A percentile compares a stretch with the other conserved stretches of the same genome.
These are phyloP conservation scores for Triticum aestivum DNA, from an alignment of 176 grass and related monocot species.

Conservation along the genomic window DNA sequence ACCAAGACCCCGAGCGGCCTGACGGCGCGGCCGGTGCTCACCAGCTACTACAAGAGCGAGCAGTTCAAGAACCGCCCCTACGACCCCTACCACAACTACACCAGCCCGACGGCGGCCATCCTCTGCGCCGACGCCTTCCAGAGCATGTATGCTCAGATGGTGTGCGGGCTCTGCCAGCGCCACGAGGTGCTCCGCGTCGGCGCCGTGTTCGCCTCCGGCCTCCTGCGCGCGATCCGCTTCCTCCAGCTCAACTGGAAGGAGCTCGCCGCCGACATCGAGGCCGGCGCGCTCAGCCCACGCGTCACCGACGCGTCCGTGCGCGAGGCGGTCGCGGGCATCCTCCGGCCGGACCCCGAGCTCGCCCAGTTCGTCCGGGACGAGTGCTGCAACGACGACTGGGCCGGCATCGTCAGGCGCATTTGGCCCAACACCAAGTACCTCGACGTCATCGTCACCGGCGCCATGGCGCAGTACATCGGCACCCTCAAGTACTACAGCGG, in stretches of 20 bases:
- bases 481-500: slow-evolving; percentile 87
- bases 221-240: slow-evolving; percentile 95
- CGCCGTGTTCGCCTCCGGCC: slow-evolving; percentile 93
- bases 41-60: slow-evolving; percentile 98
- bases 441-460: slow-evolving; percentile 93
- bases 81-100: slow-evolving; percentile 91
- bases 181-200: slow-evolving; percentile 87
- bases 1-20: slow-evolving; percentile 83
- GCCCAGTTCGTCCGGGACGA: slow-evolving; percentile 57
- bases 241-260: slow-evolving; percentile 92
- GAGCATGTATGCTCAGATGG: slow-evolving; percentile 99
- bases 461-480: slow-evolving; percentile 96
- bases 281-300: slow-evolving; percentile 50
- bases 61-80: slow-evolving; percentile 82
- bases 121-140: slow-evolving; percentile 93
- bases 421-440: slow-evolving; percentile 97
- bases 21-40: slow-evolving; percentile 81
- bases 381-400: slow-evolving; percentile 73
- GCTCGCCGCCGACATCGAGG: slow-evolving; percentile 60
- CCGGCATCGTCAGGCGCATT: slow-evolving; percentile 70
- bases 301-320: slow-evolving; percentile 72
- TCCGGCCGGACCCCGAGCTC: slow-evolving; percentile 60
- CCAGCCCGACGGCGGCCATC: slow-evolving; percentile 85
- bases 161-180: slow-evolving; percentile 88
- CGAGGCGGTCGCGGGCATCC: slow-evolving; percentile 58